These are phyloP conservation scores for Gryganskiella cystojenkinii DNA, from an alignment of 192 early-diverging fungal species.

Conservation along the genomic window DNA sequence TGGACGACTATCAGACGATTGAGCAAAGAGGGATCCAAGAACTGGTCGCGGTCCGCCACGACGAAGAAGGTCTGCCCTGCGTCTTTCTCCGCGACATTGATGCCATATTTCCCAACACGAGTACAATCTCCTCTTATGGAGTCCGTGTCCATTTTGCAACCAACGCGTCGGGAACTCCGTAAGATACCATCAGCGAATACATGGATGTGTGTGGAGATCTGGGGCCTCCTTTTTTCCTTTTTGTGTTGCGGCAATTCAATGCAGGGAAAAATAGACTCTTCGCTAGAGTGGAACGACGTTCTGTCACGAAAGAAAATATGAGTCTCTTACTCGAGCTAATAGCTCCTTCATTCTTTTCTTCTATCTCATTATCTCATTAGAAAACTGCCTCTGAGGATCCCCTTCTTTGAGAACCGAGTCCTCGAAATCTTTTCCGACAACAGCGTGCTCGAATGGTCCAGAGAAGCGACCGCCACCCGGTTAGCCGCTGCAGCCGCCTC, in stretches of 20 bases:
- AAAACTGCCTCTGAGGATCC: conserved; percentile 41
- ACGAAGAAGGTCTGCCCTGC: conserved; percentile 41
- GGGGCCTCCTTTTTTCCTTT: too few species aligned
- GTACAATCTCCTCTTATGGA: conserved; percentile 27
- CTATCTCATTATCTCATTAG: conserved; percentile 9
- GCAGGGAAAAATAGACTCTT: too few species aligned
- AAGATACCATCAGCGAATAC: conserved; percentile 1
- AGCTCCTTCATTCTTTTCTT: neutral
- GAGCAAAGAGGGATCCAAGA: conserved; percentile 36
- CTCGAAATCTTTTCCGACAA: conserved; percentile 27
- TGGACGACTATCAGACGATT: conserved; percentile 38
- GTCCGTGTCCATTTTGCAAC: conserved; percentile 23
- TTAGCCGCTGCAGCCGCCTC: conserved; percentile 24
- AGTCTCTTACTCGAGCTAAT: neutral
- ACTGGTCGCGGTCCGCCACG: conserved; percentile 18
- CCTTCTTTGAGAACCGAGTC: conserved; percentile 37
- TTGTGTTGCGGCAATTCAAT: too few species aligned
- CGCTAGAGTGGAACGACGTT: too few species aligned
- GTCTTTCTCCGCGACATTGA: conserved; percentile 23
- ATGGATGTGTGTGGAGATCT: too few species aligned
- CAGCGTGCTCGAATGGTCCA: conserved; percentile 37
- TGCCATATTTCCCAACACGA: conserved; percentile 28
- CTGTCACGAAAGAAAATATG: too few species aligned
- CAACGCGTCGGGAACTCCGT: conserved; percentile 9
- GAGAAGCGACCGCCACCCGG: conserved; percentile 21